Conservation (phyloP, 2,329 filamentous ascomycete species). For the Lecanicillium sp. region DNA sequence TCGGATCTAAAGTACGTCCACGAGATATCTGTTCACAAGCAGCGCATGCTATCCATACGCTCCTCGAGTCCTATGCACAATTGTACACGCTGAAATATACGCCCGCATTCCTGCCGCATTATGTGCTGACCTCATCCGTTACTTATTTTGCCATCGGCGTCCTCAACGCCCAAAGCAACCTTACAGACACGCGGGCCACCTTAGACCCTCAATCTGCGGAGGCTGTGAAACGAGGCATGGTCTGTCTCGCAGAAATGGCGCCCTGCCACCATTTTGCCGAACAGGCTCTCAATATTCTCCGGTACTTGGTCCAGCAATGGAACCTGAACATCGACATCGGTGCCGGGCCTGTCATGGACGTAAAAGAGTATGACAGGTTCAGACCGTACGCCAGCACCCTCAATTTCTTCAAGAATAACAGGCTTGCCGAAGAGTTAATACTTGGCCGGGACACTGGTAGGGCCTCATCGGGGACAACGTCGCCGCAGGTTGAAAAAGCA, state of each 20-base stretch:
- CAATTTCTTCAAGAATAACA: no score
- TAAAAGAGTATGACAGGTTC: no score
- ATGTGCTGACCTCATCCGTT: constrained; percentile 48
- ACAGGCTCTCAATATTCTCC: no score
- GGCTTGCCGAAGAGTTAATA: no score
- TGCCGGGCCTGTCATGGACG: no score
- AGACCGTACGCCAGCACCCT: no score
- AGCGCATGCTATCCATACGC: constrained; percentile 48
- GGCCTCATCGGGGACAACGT: no score
- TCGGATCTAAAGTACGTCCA: constrained; percentile 57
- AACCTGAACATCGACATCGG: no score
- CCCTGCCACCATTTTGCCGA: not conserved
- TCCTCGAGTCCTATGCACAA: constrained; percentile 47
- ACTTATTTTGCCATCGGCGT: constrained; percentile 49
- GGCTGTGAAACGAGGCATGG: not conserved
- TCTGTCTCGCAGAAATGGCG: not conserved
- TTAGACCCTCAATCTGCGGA: not conserved
- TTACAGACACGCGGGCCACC: not conserved
- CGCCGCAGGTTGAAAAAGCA: no score
- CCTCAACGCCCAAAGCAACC: no score
- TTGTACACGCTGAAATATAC: constrained; percentile 51
- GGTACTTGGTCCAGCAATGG: no score
- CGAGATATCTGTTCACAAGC: constrained; percentile 58
- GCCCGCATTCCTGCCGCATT: constrained; percentile 52
- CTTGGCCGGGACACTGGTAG: no score